Evolutionary conservation across 352 stramenopile genomes (phyloP).

Genomic region (Globisporangium paroecandrum): DNA sequence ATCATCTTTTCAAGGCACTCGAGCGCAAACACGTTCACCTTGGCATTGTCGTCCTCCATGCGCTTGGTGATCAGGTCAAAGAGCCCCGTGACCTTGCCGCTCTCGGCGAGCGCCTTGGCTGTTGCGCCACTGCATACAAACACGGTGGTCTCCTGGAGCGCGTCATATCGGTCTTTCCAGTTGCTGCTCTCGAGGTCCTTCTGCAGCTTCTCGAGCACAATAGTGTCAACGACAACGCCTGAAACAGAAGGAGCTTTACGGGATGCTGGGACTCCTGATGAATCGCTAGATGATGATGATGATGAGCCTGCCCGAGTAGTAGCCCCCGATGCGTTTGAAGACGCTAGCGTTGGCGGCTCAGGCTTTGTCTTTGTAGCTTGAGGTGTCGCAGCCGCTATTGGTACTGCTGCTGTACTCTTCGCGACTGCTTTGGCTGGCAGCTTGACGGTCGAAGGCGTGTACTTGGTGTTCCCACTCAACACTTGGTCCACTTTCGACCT

Average conservation of each 20-base stretch:
- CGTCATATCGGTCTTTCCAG: constrained; percentile 78
- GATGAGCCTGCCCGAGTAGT: background rate
- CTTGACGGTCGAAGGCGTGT: constrained; percentile 19
- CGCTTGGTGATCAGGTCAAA: constrained; percentile 71
- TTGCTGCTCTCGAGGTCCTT: constrained; percentile 63
- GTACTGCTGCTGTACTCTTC: background rate
- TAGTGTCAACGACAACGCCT: constrained; percentile 26
- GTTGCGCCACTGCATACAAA: constrained; percentile 29
- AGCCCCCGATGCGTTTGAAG: background rate
- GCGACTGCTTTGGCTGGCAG: constrained; percentile 4
- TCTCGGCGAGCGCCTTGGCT: constrained; percentile 26
- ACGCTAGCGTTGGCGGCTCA: background rate
- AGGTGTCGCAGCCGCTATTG: background rate
- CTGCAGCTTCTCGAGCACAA: constrained; percentile 36
- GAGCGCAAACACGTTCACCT: constrained; percentile 60
- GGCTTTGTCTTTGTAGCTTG: background rate
- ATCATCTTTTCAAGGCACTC: constrained; percentile 57
- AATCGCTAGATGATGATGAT: background rate
- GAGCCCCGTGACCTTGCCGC: constrained; percentile 46
- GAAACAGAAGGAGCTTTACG: background rate
- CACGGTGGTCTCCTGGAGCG: constrained; percentile 34
- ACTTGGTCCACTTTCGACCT: constrained; percentile 53
- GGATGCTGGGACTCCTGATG: background rate
- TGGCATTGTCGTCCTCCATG: constrained; percentile 74
- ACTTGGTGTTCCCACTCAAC: constrained; percentile 25